Evolutionary conservation across 331 rosid genomes (phyloP), one percentile per base, ranked within the genome.

Genomic region (Arachis monticola): DNA sequence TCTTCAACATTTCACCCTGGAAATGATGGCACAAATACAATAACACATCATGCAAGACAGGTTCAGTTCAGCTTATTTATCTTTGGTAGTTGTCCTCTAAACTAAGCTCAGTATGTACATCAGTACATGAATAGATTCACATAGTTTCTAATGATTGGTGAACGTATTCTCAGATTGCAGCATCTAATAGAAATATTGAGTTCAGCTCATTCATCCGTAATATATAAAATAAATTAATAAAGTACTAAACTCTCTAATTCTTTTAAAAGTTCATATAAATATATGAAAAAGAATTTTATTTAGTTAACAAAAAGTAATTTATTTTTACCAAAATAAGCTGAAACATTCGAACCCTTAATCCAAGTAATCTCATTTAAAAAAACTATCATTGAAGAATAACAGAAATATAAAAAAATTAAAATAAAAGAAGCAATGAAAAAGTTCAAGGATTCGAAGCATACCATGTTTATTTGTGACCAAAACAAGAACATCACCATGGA

Each of bases 391-490:
- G 31, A 22, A 69, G 41, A 46, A 35, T 13, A 35, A 31, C 53
- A 59, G 47, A 35, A 45, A 67, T 32, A n/a, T 7, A 53, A 53
- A 35, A 35, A 35, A 35, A 35, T 35, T n/a, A n/a, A 13, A 53
- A n/a, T 5, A 12, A 53, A 53, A 53, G 30, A 2, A 22, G 27
- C 14, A 11, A 5, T 3, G 57, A 51, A 5, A 51, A 51, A 12
- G 0, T 0, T 2, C 1, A 0, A 4, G 52, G 40, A 8, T 63
- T 27, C 41, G 41, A 30, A 52, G 46, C 51, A 53, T 75, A 87
- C 96, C 91, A 0, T 13, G 82, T 81, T 87, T 90, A 64, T 88
- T 88, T 2, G 99, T 90, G 50, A 92, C 97, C 76, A 92, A 70
- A 59, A 87, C 91, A 82, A 73, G 69, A 51, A 91, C 48, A 58